Percentiles rank a stretch among this genome's conserved stretches.
These are phyloP conservation scores for Gentiana dahurica DNA, from an alignment of 257 asterid species.

Conservation along the genomic window DNA sequence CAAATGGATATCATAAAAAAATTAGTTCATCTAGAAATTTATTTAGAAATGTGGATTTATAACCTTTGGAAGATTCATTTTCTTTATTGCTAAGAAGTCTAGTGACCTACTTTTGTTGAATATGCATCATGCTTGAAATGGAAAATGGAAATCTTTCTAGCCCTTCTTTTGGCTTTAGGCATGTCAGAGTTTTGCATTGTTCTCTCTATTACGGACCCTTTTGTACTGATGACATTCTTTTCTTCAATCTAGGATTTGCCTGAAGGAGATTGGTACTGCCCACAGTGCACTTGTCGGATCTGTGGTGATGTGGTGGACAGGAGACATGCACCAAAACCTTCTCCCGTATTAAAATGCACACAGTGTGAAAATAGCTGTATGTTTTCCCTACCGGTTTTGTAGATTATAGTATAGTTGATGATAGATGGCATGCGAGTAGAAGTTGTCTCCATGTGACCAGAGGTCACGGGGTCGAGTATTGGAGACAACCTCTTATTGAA, in stretches of 20 bases:
- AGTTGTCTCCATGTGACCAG: too few relatives aligned
- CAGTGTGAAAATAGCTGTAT: conserved; percentile 88
- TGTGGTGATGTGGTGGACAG: conserved; percentile 60
- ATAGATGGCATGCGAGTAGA: background rate
- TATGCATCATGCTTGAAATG: background rate
- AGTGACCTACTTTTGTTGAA: background rate
- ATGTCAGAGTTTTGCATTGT: background rate
- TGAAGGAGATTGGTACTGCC: conserved; percentile 97
- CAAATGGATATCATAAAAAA: too few relatives aligned
- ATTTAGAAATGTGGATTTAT: background rate
- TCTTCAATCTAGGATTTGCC: conserved; percentile 66
- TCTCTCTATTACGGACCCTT: background rate
- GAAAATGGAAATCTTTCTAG: background rate
- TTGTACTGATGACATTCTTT: conserved; percentile 9
- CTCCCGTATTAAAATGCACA: conserved; percentile 49
- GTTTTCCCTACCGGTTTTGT: conserved; percentile 13
- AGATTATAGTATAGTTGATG: background rate
- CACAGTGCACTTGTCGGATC: conserved; percentile 86
- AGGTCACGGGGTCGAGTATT: too few relatives aligned
- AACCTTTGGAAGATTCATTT: background rate
- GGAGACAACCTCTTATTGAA: too few relatives aligned
- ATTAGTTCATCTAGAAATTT: too few relatives aligned
- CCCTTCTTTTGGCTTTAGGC: background rate
- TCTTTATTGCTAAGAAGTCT: background rate
- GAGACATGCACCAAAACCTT: conserved; percentile 37